phyloP scores from a whole-genome alignment of 257 asterid species.

The Ligustrum vulgare region DNA sequence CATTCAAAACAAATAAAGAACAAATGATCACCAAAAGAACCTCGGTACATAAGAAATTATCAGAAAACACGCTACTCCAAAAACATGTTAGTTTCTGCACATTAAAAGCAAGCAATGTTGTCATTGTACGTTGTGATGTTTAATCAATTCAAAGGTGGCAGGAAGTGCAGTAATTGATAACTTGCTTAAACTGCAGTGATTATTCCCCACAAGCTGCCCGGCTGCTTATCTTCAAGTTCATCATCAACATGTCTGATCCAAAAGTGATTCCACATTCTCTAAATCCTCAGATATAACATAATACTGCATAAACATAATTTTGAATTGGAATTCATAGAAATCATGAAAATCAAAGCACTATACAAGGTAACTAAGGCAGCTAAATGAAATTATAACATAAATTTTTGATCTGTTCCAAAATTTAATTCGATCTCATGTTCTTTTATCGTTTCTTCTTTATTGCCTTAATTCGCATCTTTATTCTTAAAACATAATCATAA shows the following conservation, averaged over 20 bases:
- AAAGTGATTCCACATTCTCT: conserved; percentile 54
- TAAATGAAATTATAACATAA: too few species aligned
- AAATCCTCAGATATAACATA: not conserved
- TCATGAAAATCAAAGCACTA: too few species aligned
- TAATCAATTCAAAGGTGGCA: not conserved
- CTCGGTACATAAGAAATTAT: not conserved
- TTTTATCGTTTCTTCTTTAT: too few species aligned
- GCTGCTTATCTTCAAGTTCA: conserved; percentile 33
- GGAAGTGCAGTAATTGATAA: not conserved
- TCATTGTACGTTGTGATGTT: not conserved
- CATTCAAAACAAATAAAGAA: not conserved
- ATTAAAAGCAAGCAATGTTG: not conserved
- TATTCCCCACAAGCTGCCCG: conserved; percentile 65
- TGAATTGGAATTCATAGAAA: too few species aligned
- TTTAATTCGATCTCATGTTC: too few species aligned
- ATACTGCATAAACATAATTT: not conserved
- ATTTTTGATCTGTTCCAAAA: too few species aligned
- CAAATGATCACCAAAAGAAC: not conserved
- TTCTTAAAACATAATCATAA: too few species aligned
- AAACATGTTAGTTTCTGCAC: not conserved
- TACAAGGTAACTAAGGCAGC: too few species aligned
- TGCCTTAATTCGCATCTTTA: too few species aligned
- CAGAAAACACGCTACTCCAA: not conserved
- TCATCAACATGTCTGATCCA: conserved; percentile 34
- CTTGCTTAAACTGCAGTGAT: conserved; percentile 4